These are phyloP conservation scores for Trichoderma gamsii DNA, from an alignment of 495 filamentous ascomycete species.

Conservation along the genomic window DNA sequence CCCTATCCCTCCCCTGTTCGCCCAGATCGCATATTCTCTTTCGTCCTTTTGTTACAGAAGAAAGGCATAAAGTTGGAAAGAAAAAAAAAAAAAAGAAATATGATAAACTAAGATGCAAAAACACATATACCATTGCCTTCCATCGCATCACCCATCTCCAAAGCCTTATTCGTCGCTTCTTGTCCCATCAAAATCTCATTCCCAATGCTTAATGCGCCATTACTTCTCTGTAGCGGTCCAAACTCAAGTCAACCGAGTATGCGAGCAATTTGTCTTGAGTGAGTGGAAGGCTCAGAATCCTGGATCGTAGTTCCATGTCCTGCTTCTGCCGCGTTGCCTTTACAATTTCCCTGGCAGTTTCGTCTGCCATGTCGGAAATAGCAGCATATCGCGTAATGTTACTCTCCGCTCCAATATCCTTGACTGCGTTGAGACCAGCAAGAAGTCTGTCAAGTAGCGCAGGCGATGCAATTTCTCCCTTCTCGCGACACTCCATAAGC, in stretches of 20 bases:
- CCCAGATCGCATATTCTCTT: not conserved
- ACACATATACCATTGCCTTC: not conserved
- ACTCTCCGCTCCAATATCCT: slow-evolving; percentile 46
- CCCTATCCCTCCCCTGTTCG: not conserved
- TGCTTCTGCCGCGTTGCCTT: slow-evolving; percentile 14
- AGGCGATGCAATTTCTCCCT: slow-evolving; percentile 29
- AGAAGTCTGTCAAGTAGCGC: slow-evolving; percentile 51
- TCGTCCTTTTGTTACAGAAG: not conserved
- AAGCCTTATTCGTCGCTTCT: not conserved
- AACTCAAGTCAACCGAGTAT: slow-evolving; percentile 16
- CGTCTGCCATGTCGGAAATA: slow-evolving; percentile 65
- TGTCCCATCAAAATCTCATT: not conserved
- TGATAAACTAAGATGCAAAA: too few species aligned
- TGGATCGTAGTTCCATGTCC: slow-evolving; percentile 14
- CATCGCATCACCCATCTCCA: not conserved
- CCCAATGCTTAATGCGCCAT: slow-evolving; percentile 14
- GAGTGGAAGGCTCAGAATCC: slow-evolving; percentile 15
- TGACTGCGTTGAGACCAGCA: slow-evolving; percentile 53
- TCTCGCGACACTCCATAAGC: slow-evolving; percentile 40
- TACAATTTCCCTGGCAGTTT: slow-evolving; percentile 47
- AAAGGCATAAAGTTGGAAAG: not conserved
- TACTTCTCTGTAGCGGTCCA: slow-evolving; percentile 16
- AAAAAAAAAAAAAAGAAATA: not conserved
- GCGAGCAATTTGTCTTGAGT: slow-evolving; percentile 14
- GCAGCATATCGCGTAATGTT: slow-evolving; percentile 44